These are phyloP conservation scores for Carex kokanica DNA, from an alignment of 176 grass and related monocot genomes.

Conservation along the genomic window DNA sequence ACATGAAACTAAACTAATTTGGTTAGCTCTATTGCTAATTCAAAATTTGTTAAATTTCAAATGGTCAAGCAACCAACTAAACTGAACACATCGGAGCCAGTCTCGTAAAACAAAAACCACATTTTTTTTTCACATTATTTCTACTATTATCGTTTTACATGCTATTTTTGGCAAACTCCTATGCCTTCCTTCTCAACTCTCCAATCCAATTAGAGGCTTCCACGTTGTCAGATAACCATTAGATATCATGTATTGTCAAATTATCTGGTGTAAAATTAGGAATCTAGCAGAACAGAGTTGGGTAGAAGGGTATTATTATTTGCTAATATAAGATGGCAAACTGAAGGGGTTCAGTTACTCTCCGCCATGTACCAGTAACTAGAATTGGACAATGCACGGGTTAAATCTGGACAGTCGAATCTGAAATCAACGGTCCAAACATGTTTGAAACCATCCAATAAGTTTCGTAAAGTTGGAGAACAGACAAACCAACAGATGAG, in stretches of 20 bases:
- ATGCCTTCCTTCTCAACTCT: too few species aligned
- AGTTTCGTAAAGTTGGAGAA: too few species aligned
- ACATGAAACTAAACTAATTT: slow-evolving; percentile 5
- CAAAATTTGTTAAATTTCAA: background rate
- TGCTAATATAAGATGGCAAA: slow-evolving; percentile 2
- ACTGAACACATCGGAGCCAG: slow-evolving; percentile 1
- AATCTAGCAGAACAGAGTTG: background rate
- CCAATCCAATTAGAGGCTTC: background rate
- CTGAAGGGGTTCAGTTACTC: background rate
- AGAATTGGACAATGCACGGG: too few species aligned
- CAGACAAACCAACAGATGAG: too few species aligned
- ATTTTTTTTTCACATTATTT: slow-evolving; percentile 5
- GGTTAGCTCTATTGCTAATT: slow-evolving; percentile 1
- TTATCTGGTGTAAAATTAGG: background rate
- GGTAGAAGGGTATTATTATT: slow-evolving; percentile 12
- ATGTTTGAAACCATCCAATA: too few species aligned
- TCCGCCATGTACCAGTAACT: background rate
- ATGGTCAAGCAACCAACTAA: slow-evolving; percentile 17
- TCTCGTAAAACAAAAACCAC: background rate
- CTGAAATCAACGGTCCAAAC: too few species aligned
- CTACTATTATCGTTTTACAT: slow-evolving; percentile 18
- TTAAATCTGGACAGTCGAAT: too few species aligned
- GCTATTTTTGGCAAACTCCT: slow-evolving; percentile 16
- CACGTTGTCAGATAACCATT: slow-evolving; percentile 1
- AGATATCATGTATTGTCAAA: background rate